Conservation (phyloP, 1,139 yeast genomes). For the Nakaseomyces nivariensis region DNA sequence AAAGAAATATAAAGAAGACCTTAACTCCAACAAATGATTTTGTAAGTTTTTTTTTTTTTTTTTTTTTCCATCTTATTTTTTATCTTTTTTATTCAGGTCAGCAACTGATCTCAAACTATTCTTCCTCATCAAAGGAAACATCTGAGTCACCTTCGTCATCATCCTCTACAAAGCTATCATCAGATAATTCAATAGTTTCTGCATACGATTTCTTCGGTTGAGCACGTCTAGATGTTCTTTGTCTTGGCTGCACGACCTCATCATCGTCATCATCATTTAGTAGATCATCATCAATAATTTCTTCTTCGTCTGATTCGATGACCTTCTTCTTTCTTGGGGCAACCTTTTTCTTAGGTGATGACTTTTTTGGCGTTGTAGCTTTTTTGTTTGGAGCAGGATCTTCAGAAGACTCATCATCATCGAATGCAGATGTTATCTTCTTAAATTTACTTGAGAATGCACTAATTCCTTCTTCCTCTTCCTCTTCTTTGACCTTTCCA, state of each 20-base stretch:
- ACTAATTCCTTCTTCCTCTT: conserved; percentile 20
- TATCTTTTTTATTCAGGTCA: not conserved
- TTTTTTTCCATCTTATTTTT: not conserved
- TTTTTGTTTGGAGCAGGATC: conserved; percentile 3
- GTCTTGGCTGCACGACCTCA: conserved; percentile 15
- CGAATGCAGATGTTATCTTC: conserved; percentile 21
- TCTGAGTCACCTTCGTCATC: conserved; percentile 19
- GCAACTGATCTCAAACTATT: not conserved
- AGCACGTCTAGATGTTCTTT: conserved; percentile 23
- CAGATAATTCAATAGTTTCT: conserved; percentile 21
- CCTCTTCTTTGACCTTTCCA: conserved; percentile 10
- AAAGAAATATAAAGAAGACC: no score
- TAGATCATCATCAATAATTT: conserved; percentile 17
- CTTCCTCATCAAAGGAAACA: conserved; percentile 20
- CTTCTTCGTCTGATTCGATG: conserved; percentile 14
- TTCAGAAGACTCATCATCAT: conserved; percentile 8
- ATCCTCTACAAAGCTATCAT: conserved; percentile 25
- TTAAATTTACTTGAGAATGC: conserved; percentile 26
- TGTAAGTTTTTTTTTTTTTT: no score
- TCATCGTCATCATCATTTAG: conserved; percentile 17
- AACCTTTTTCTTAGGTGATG: conserved; percentile 5
- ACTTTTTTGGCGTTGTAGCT: conserved; percentile 6
- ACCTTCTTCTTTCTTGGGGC: conserved; percentile 7
- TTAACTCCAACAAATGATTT: no score
- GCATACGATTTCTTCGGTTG: conserved; percentile 16